Conservation (phyloP, 1,284 basidiomycete genomes). For the Puccinia horiana region DNA sequence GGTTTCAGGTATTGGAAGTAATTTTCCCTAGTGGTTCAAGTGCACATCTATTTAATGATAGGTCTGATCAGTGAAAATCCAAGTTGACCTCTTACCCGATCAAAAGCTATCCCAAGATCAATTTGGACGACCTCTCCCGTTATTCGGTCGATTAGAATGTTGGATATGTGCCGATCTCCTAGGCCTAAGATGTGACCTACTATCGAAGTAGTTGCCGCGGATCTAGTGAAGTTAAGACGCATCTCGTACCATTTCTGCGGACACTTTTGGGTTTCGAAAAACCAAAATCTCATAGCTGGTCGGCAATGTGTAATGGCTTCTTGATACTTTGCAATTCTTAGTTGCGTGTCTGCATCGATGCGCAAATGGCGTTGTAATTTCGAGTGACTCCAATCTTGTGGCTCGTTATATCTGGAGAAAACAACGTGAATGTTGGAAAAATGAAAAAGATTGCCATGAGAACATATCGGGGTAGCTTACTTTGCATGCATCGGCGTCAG, state of each 20-base stretch:
- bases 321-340: slow-evolving; percentile 61
- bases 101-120: slow-evolving; percentile 94
- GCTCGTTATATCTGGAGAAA: slow-evolving; percentile 42
- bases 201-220: slow-evolving; percentile 89
- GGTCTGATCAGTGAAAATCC: not conserved
- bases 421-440: not conserved
- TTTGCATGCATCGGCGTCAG: slow-evolving; percentile 67
- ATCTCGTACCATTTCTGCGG: slow-evolving; percentile 92
- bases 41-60: not conserved
- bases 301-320: slow-evolving; percentile 67
- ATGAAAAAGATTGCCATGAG: not conserved
- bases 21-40: slow-evolving; percentile 69
- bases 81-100: slow-evolving; percentile 61
- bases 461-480: slow-evolving; percentile 58
- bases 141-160: slow-evolving; percentile 82
- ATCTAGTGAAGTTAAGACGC: slow-evolving; percentile 84
- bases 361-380: slow-evolving; percentile 51
- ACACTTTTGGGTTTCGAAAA: slow-evolving; percentile 81
- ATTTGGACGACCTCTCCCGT: slow-evolving; percentile 91
- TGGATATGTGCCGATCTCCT: slow-evolving; percentile 88
- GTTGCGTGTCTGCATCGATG: slow-evolving; percentile 56
- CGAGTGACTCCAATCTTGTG: slow-evolving; percentile 26
- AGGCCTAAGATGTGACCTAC: slow-evolving; percentile 90
- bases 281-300: slow-evolving; percentile 91
- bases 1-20: slow-evolving; percentile 77